Base-by-base conservation (phyloP, 257 asterid genomes). In the Linaria vulgaris region DNA sequence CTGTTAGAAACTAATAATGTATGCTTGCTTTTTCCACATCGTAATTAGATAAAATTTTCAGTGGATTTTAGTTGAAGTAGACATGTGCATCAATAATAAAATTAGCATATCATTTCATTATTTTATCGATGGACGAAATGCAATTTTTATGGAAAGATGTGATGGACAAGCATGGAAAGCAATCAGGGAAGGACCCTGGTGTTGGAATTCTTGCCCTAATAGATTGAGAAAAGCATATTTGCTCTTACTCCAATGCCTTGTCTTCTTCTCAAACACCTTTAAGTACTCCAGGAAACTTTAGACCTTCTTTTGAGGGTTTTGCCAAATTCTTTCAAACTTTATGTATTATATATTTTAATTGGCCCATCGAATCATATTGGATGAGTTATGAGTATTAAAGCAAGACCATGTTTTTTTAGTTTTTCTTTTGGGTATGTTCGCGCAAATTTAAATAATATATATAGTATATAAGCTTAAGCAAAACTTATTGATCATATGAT, bases 261-360 rank as follows among this genome's bases (percentile, higher is more conserved):
- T 85, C 88, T 79, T 79, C 84, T 82, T 82, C 81, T 70, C 68
- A 54, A 65, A 72, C 74, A 62, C 78, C 79, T 78, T 81, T 78
- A 71, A 73, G n/a, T n/a, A n/a, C 61, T 61, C 80, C 79, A 68
- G 61, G 79, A 72, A 70, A 80, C 92, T 82, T 84, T 80, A 76
- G 79, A 80, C 87, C 88, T 73, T 72, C 90, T 82, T 87, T 87
- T 79, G 63, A 76, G 92, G 88, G 82, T 72, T 77, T 79, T 73
- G 74, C 82, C 80, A 63, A 64, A 72, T 65, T 47, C 70, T 68
- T 72, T 74, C 70, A 59, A n/a, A 79, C 85, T 85, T 83, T 85
- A 56, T 50, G 45, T 15, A 45, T 64, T 39, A 69, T 62, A 62
- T 66, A 52, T 43, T 61, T 30, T 64, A 52, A 52, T 53, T 44